phyloP scores from a whole-genome alignment of 305 asterid genomes.

The Lippia alba region DNA sequence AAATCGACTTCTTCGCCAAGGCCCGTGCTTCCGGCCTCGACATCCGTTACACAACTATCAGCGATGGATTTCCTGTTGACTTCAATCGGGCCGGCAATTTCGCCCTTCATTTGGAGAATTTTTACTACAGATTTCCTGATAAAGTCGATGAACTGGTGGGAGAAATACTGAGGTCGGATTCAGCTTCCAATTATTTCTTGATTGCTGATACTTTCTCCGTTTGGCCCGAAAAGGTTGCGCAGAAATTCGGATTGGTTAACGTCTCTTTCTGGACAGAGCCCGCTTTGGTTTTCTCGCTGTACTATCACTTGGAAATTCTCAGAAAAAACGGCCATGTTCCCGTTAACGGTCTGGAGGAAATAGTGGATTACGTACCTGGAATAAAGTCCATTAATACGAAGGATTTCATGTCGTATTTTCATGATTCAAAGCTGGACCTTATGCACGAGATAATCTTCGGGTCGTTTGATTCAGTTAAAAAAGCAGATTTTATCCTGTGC shows the following conservation, averaged over 20 bases:
- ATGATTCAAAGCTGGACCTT: slow-evolving; percentile 34
- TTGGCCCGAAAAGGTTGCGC: slow-evolving; percentile 53
- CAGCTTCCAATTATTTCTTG: slow-evolving; percentile 37
- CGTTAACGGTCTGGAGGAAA: slow-evolving; percentile 34
- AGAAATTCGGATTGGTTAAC: slow-evolving; percentile 47
- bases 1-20: slow-evolving; percentile 43
- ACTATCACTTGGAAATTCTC: slow-evolving; percentile 58
- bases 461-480: slow-evolving; percentile 41
- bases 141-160: slow-evolving; percentile 59
- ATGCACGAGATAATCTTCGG: slow-evolving; percentile 34
- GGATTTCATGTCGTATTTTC: slow-evolving; percentile 54
- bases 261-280: slow-evolving; percentile 81
- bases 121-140: slow-evolving; percentile 39
- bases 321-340: slow-evolving; percentile 48
- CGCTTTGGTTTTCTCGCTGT: slow-evolving; percentile 52
- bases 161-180: slow-evolving; percentile 28
- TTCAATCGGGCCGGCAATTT: slow-evolving; percentile 45
- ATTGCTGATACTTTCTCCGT: slow-evolving; percentile 57
- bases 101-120: slow-evolving; percentile 31
- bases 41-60: slow-evolving; percentile 53
- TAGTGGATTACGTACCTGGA: slow-evolving; percentile 59
- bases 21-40: slow-evolving; percentile 64
- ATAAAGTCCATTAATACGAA: slow-evolving; percentile 46
- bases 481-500: slow-evolving; percentile 52
- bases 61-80: slow-evolving; percentile 57